These are phyloP conservation scores for Protea cynaroides DNA, from an alignment of 164 flowering plant genomes.

Conservation along the genomic window DNA sequence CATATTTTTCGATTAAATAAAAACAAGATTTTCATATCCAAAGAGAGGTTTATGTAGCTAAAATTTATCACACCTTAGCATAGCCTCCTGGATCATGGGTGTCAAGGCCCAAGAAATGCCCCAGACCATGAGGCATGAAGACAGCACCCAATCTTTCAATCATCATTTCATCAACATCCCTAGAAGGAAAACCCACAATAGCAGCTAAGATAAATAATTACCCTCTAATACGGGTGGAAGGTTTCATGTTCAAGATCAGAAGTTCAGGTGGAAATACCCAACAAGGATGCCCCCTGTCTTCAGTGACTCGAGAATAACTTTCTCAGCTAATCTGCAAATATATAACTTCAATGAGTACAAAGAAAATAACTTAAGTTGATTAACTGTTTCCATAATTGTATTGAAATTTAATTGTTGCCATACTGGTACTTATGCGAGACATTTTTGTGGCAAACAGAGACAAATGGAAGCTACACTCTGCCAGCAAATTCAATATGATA, in stretches of 20 bases:
- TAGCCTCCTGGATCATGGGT: conserved; percentile 99
- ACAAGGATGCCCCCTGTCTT: conserved; percentile 44
- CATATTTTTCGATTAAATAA: background rate
- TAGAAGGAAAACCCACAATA: conserved; percentile 17
- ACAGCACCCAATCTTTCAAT: conserved; percentile 74
- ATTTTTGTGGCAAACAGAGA: no score
- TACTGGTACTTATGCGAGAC: no score
- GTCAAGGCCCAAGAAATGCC: conserved; percentile 88
- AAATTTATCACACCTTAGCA: conserved; percentile 37
- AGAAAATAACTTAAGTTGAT: no score
- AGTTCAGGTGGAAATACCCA: conserved; percentile 45
- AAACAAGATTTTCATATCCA: background rate
- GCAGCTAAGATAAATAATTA: background rate
- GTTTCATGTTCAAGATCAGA: conserved; percentile 5
- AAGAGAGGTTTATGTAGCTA: background rate
- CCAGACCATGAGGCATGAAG: conserved; percentile 97
- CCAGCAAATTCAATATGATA: no score
- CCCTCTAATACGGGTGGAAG: background rate
- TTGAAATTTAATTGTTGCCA: background rate
- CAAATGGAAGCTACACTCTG: no score
- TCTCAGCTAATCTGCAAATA: conserved; percentile 74
- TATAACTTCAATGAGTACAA: background rate
- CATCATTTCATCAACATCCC: conserved; percentile 86
- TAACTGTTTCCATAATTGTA: background rate
- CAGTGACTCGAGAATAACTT: conserved; percentile 56